Base-by-base conservation (phyloP, 108 stramenopile species). In the Nitzschia putrida region DNA sequence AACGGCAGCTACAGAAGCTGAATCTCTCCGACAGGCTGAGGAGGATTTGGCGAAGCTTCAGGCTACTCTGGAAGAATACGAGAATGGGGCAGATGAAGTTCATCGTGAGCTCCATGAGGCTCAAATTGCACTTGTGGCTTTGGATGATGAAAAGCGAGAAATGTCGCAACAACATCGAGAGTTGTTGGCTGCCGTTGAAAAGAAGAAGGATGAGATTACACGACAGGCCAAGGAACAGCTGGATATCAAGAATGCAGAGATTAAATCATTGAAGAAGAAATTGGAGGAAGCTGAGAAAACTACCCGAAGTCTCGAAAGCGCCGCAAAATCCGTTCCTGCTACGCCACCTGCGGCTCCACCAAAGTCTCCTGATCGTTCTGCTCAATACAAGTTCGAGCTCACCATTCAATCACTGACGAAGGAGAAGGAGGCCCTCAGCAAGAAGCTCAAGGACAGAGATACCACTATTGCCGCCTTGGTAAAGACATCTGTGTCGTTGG, bases 391-490 rank as follows among this genome's bases (percentile, higher is more conserved):
- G 37, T 41, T 74, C 23, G 73, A 67, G 20, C 13, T 8, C 21
- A 57, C 51, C 24, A 52, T 77, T 22, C 55, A 64, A 13, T 42
- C 56, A 8, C 50, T 71, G 21, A 64, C 64, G 13, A 53, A 53
- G 20, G 79, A 82, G 37, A 75, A 64, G 20, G 65, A 74, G 14
- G 51, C 50, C 0, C 57, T 85, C 22, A 72, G 59, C 29, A 68
- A 61, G 18, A 82, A 86, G 51, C 54, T 93, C 43, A 72, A 84
- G 44, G 88, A 88, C 53, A 72, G 92, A 40, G 92, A 93, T 57
- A 80, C 82, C 7, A 86, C 88, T 1, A 93, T 93, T 64, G 71
- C 88, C 10, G 65, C 81, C 14, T 52, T 93, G 58, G 87, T 89
- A 10, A 69, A 73, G 37, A 80, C 92, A 12, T 88, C 92, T 8